Base-by-base conservation (phyloP, 805 yeast genomes). In the Monosporozyma aerobia region DNA sequence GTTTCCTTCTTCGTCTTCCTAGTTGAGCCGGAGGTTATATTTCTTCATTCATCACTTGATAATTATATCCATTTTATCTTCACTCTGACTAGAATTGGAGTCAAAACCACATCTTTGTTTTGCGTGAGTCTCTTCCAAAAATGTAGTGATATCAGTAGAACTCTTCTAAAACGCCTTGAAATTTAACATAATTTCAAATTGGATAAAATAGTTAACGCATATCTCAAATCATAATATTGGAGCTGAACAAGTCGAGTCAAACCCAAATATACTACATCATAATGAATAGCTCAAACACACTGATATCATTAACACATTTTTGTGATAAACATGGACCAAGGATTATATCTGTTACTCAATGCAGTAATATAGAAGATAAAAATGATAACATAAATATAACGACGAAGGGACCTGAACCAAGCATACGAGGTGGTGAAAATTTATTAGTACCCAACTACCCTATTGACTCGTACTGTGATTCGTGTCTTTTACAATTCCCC, bases 241-340 rank as follows among this genome's bases (percentile, higher is more conserved):
- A 35, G 14, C 39, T 13, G n/a, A 35, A 3, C 16, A 35, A 35
- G 39, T 13, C 13, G 19, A 13, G n/a, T 16, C 39, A 35, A 13
- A 16, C 13, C 14, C 14, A 5, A 19, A 3, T 7, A 35, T 16
- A 35, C 19, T 14, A 35, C 16, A 35, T 1, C n/a, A 35, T 23
- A n/a, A 43, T 48, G 51, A 19, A 48, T 11, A 45, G 25, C 14
- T 19, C 44, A 37, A 16, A 59, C 58, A 63, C 52, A 11, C 51
- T 63, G 11, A 57, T 67, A 19, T 59, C 85, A 22, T 63, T 85
- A 48, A 83, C 88, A 0, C 92, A 85, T 63, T 85, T 85, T 65
- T 85, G 92, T 65, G 92, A 85, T 66, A 76, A 80, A 23, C 90
- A 85, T 62, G 92, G 92, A 0, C 90, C 92, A 0, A 72, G 82